Evolutionary conservation across 768 basidiomycete genomes (phyloP), one percentile per base, ranked within the genome.

Genomic region (Collybiopsis confluens): DNA sequence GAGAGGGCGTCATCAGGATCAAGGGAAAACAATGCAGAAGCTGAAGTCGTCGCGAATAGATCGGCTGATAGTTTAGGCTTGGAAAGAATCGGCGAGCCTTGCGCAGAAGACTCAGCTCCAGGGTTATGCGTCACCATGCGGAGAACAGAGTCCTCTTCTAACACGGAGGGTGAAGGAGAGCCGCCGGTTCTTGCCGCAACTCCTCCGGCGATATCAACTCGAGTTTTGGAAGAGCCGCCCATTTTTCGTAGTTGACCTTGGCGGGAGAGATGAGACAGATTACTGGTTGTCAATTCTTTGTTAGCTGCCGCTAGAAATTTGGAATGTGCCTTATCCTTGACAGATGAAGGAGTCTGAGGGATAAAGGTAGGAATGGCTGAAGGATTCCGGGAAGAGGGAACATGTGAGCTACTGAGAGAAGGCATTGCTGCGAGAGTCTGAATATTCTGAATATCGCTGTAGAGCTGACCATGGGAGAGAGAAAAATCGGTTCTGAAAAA

Each of bases 361-460:
- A 27, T 15, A 23, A 13, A 10, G 11, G 40, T 20, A 18, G 50
- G 50, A 16, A 41, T 33, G 21, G 42, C 33, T 6, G 27, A 53
- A 10, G 52, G 33, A 45, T 18, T 42, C 4, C 43, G 52, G 26
- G 52, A 53, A 36, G 52, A 45, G 20, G 52, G 43, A 21, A 51
- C 49, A 20, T 51, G 49, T 26, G 49, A 41, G 7, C 36, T 35
- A 37, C 27, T 7, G 4, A 16, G 28, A n/a, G 47, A 35, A 13
- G 30, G 24, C 5, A 49, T 42, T 6, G 6, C 40, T 5, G 6
- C 40, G 16, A 7, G 7, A 8, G 45, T 23, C 18, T 4, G 18
- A 28, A 27, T n/a, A n/a, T n/a, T n/a, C n/a, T n/a, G n/a, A n/a
- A n/a, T n/a, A n/a, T n/a, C n/a, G n/a, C n/a, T n/a, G n/a, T n/a